Evolutionary conservation across 495 filamentous ascomycete genomes (phyloP).

Genomic region (Daldinia vernicosa): DNA sequence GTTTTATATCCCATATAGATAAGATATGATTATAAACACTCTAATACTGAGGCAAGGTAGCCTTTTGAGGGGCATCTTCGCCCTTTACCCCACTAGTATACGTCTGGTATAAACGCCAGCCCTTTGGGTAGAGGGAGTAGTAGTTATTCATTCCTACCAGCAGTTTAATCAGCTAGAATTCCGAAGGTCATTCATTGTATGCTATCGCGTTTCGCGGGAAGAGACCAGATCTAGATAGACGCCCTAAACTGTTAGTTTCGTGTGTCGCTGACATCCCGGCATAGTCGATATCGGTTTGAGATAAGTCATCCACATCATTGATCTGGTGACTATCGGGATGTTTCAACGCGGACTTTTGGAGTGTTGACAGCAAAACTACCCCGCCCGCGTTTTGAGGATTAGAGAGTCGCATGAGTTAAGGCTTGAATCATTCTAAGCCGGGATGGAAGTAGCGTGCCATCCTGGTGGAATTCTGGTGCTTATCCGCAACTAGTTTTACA

Average conservation of each 20-base stretch:
- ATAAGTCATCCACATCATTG: constrained; percentile 15
- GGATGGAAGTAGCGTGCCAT: constrained; percentile 19
- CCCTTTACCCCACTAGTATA: background rate
- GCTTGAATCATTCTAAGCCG: background rate
- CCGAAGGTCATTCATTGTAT: background rate
- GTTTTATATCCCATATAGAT: background rate
- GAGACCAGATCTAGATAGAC: constrained; percentile 13
- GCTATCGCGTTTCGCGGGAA: constrained; percentile 10
- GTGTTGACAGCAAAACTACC: constrained; percentile 7
- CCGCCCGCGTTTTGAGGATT: background rate
- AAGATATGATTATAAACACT: background rate
- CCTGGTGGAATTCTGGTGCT: constrained; percentile 20
- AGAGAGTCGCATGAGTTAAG: constrained; percentile 11
- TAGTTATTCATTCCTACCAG: background rate
- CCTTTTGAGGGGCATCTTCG: background rate
- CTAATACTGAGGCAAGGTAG: background rate
- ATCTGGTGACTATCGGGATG: constrained; percentile 13
- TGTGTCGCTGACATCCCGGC: constrained; percentile 25
- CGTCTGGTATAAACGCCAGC: background rate
- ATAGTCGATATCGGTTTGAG: constrained; percentile 9
- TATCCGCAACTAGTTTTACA: constrained; percentile 12
- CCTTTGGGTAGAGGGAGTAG: background rate
- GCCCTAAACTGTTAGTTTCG: constrained; percentile 15
- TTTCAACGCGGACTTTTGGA: constrained; percentile 13
- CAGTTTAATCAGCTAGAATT: background rate